Conservation (phyloP, 1,284 basidiomycete genomes). For the Limonomyces culmigenus region DNA sequence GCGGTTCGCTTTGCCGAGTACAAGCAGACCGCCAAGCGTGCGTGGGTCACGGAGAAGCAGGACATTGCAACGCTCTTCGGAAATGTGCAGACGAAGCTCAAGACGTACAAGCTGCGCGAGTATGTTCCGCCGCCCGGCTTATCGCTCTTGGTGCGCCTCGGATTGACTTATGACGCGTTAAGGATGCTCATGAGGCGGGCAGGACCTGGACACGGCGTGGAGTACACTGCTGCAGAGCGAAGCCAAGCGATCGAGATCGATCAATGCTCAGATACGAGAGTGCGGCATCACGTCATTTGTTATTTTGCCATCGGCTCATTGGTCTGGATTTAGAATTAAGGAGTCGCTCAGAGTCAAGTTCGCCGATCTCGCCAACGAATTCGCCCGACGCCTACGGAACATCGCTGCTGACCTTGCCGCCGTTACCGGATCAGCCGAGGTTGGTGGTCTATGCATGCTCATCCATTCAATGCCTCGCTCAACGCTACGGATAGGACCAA, state of each 20-base stretch:
- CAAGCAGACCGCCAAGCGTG: slow-evolving; percentile 75
- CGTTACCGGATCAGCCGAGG: slow-evolving; percentile 70
- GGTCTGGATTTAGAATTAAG: slow-evolving; percentile 53
- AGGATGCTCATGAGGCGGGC: too few relatives aligned
- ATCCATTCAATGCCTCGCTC: slow-evolving; percentile 9
- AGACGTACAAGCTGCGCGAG: slow-evolving; percentile 74
- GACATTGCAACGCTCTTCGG: slow-evolving; percentile 80
- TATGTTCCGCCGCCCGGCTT: slow-evolving; percentile 72
- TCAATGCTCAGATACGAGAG: slow-evolving; percentile 88
- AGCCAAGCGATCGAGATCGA: slow-evolving; percentile 62
- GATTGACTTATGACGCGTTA: too few relatives aligned
- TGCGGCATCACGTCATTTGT: slow-evolving; percentile 22
- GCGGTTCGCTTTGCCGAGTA: slow-evolving; percentile 64
- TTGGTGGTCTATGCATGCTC: slow-evolving; percentile 13
- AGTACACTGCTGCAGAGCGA: slow-evolving; percentile 57
- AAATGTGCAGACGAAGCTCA: slow-evolving; percentile 89
- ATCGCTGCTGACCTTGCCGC: slow-evolving; percentile 65
- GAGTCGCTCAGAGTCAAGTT: slow-evolving; percentile 74
- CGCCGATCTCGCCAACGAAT: slow-evolving; percentile 72
- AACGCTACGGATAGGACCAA: slow-evolving; percentile 24
- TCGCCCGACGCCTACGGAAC: slow-evolving; percentile 54
- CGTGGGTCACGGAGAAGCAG: slow-evolving; percentile 82
- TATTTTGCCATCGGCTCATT: not conserved
- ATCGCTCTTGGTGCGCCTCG: slow-evolving; percentile 32
- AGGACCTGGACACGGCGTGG: slow-evolving; percentile 78